Evolutionary conservation across 306 rosid species (phyloP), one percentile per base, ranked within the genome.

Genomic region (Prunus salicina): DNA sequence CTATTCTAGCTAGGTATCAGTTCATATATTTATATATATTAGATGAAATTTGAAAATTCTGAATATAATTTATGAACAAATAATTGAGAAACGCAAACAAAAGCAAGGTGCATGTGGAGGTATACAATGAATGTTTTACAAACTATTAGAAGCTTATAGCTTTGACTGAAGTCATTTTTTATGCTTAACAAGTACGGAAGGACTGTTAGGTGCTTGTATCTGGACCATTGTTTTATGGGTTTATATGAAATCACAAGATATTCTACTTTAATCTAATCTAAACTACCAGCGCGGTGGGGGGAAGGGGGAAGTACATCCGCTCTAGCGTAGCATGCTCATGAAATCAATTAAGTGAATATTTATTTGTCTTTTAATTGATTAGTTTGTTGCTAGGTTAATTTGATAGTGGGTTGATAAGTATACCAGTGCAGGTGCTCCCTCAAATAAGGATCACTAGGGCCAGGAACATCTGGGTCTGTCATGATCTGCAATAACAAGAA

Each of bases 401-500:
- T 56, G 27, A 56, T 10, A 12, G 62, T 12, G 18, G 27, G 18
- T 24, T 4, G 4, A 60, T 24, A 55, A 10, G 34, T 28, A 55
- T 87, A 92, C 97, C 97, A 92, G 88, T 92, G 97, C 53, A 92
- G 79, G 83, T 92, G 96, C 73, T 92, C 97, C 78, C 88, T 90
- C 72, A 88, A 75, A 61, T 88, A 92, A 84, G 97, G 96, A 83
- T 92, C 97, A 86, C 97, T 92, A 19, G 97, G 97, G 77, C 96
- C 96, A 70, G 97, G 96, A 61, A 87, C 92, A 87, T 92, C 97
- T 10, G 96, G 97, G 61, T 92, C 97, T 25, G 89, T 87, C 96
- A 92, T 87, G 25, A 92, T 81, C 97, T 92, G 82, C 63, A 86
- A 81, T 10, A 10, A 41, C 43, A 25, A 19, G 51, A 53, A 27